Evolutionary conservation across 1,284 basidiomycete genomes (phyloP), one percentile per base, ranked within the genome.

Genomic region (Ceraceosorus guamensis): DNA sequence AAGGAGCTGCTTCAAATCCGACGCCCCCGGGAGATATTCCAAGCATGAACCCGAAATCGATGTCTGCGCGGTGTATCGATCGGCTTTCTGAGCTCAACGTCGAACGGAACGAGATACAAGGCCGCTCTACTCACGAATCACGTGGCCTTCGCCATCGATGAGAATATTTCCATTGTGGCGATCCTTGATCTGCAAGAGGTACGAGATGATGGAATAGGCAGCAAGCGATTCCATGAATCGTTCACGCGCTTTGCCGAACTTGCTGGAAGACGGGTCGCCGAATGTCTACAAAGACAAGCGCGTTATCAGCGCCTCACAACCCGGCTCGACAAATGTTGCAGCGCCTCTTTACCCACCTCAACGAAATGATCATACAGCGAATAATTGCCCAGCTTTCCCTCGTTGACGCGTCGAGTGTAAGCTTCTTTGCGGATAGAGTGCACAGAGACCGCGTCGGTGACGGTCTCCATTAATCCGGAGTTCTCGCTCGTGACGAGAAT

Each of bases 351-450:
- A 50, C 53, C 30, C 48, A 55, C 57, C 5, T 67, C 60, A n/a
- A 73, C 35, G 43, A 70, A 75, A 55, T 75, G 66, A 55, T 75
- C 73, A 53, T 66, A 74, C 2, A 75, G 62, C 33, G 62, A 65
- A 51, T 68, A 75, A 2, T 64, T 68, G 2, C 59, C 52, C 16
- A 73, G 60, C 43, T 67, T 65, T 46, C 50, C 48, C 14, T 35
- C 39, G 3, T 11, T 16, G 39, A 41, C 39, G 39, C 39, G 82
- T 57, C 89, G 83, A 2, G 91, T 89, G 77, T 98, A 98, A 72
- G 96, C 91, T 3, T 91, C 88, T 79, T 98, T 99, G 81, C 98
- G 98, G 78, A 99, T 95, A 7, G 93, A 97, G 77, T 99, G 95
- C 67, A 99, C 90, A 11, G 91, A 96, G 2, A 98, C 89, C 0